A percentile compares a stretch with the other conserved stretches of the same genome.
Conservation (phyloP, 805 yeast species). For the Zygotorulaspora florentina region DNA sequence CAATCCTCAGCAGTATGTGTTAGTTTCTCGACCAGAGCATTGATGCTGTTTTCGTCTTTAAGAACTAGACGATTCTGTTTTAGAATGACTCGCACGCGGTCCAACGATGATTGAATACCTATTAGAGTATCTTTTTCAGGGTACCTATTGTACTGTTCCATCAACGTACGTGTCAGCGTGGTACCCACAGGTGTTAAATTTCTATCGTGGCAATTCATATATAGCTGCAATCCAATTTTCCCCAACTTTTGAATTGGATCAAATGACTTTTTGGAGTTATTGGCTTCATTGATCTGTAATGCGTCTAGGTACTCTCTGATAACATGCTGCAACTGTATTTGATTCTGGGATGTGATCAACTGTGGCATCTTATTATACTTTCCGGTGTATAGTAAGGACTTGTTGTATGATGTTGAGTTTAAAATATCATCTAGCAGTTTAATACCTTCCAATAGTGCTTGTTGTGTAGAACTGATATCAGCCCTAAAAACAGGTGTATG, state of each 20-base stretch:
- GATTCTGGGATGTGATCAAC: constrained; percentile 21
- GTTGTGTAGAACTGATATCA: constrained; percentile 10
- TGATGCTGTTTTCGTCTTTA: constrained; percentile 14
- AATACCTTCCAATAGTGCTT: constrained; percentile 19
- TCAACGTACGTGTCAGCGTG: constrained; percentile 14
- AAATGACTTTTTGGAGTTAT: constrained; percentile 1
- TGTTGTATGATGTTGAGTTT: constrained; percentile 22
- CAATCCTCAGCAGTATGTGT: constrained; percentile 15
- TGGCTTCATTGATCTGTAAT: constrained; percentile 20
- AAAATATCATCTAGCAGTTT: constrained; percentile 20
- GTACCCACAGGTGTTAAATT: constrained; percentile 23
- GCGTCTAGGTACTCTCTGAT: constrained; percentile 21
- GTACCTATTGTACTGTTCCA: constrained; percentile 18
- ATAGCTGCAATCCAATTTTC: constrained; percentile 27
- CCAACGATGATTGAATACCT: constrained; percentile 17
- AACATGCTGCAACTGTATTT: constrained; percentile 18
- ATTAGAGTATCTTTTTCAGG: constrained; percentile 15
- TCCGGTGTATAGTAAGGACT: constrained; percentile 22
- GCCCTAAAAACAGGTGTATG: constrained; percentile 26
- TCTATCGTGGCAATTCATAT: constrained; percentile 20
- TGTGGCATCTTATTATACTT: constrained; percentile 25
- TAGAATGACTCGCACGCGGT: constrained; percentile 15
- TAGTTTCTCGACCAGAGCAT: constrained; percentile 18
- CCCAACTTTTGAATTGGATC: constrained; percentile 19
- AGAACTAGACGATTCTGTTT: constrained; percentile 15